Base-by-base conservation (phyloP, 306 rosid genomes). In the Fragaria ananassa region DNA sequence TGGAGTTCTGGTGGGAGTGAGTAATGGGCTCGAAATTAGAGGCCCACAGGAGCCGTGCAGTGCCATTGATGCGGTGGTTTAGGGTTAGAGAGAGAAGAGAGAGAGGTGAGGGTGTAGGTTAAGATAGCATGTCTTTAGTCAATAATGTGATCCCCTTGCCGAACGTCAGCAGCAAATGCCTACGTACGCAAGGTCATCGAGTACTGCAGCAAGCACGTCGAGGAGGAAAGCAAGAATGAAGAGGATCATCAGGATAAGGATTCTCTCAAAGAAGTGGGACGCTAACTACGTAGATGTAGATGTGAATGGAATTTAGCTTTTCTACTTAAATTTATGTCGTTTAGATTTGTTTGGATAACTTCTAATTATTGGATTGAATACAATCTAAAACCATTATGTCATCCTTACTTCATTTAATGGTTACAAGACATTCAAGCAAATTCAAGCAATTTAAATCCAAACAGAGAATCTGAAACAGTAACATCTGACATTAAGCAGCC, bases 131-230 rank as follows among this genome's bases (percentile, higher is more conserved):
- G 35, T 31, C 3, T 31, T 31, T 3, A 31, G 35, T 31, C 4
- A 23, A 23, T 23, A 23, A 23, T 23, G 25, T 23, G 25, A 23
- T 23, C 25, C 25, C 25, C 25, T 23, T 23, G 25, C 25, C 25
- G 25, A 23, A 23, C 25, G 25, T 23, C 11, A 31, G 47, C 18
- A 15, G 79, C 57, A 6, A 13, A 2, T 68, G 76, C 65, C 82
- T 23, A 23, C 25, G 25, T 88, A 3, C 21, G 78, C 6, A 76
- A 53, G 80, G 67, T 88, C n/a, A 50, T 88, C 9, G 80, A 79
- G 56, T 85, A 74, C 50, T 80, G 83, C 76, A 65, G 44, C 62
- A 77, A 68, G 61, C 86, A 83, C 44, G 80, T 51, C n/a, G 75
- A 81, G 73, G 19, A 71, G 9, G 47, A 14, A 49, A 49, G 25